Evolutionary conservation across 2,329 filamentous ascomycete species (phyloP), one percentile per base, ranked within the genome.

Genomic region (Aspergillus flavus): DNA sequence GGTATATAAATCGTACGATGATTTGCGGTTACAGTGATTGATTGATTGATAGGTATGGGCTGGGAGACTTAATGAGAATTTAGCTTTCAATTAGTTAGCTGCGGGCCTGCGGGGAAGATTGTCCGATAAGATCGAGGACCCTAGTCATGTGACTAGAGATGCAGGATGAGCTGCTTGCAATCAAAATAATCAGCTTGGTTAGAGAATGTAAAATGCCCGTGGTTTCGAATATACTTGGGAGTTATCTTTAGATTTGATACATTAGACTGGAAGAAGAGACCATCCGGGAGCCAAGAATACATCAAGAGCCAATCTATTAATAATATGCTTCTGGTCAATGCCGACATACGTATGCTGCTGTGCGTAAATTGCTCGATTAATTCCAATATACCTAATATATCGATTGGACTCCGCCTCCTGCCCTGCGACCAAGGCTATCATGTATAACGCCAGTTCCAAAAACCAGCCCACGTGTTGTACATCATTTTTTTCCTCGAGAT

Each of bases 61-160:
- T 36, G n/a, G 36, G n/a, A 48, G 21, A 30, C 28, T 50, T 9
- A 34, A 32, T 6, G 4, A 32, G 48, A 32, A 32, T 10, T 26
- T 50, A 50, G 23, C 46, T 32, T 32, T 30, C 19, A 26, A 45
- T 21, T 19, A 58, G 3, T 48, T 34, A 36, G 23, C 41, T 26
- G 45, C 53, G 59, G 59, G 59, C 61, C 41, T 36, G 57, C 53
- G 59, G 59, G 61, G 61, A 61, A 32, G 16, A 52, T 52, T 52
- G 26, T 66, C 64, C 64, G 70, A 72, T 71, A 72, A 67, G 62
- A 61, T 56, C 60, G 64, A 66, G 66, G 69, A 19, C 21, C 16
- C 2, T 53, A 64, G 68, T 71, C 70, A 71, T 71, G 68, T 71
- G 68, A 64, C 57, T 52, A n/a, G 28, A 45, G 30, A 60, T 32